phyloP scores from a whole-genome alignment of 495 filamentous ascomycete genomes.

The Neurospora africana region DNA sequence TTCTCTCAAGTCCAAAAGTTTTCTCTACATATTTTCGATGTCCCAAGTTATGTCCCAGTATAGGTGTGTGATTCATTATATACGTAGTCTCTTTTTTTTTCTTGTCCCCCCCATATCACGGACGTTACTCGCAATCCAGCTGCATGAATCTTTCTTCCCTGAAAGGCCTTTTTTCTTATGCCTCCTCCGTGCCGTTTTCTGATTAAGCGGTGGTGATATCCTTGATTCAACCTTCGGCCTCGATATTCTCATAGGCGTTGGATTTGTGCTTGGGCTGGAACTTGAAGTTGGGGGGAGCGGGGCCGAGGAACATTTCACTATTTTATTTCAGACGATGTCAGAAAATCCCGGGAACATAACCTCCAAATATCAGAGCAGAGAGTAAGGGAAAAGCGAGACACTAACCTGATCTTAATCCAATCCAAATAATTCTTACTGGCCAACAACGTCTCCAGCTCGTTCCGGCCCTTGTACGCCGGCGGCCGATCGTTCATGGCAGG shows the following conservation, averaged over 20 bases:
- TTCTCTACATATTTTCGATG: background rate
- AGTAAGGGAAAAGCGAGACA: background rate
- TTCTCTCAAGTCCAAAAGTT: background rate
- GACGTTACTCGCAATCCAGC: background rate
- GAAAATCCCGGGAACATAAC: background rate
- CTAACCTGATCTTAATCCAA: slow-evolving; percentile 97
- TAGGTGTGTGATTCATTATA: background rate
- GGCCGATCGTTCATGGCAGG: slow-evolving; percentile 80
- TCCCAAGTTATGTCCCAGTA: too few species aligned
- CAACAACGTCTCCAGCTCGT: slow-evolving; percentile 86
- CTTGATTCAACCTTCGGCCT: slow-evolving; percentile 43
- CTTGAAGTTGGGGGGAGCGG: slow-evolving; percentile 77
- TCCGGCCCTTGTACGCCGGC: slow-evolving; percentile 68
- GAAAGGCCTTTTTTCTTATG: background rate
- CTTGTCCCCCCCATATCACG: background rate
- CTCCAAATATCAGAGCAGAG: too few species aligned
- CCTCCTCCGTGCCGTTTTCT: background rate
- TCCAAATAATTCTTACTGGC: slow-evolving; percentile 84
- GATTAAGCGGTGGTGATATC: background rate
- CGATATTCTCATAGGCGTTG: slow-evolving; percentile 56
- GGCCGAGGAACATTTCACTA: slow-evolving; percentile 96
- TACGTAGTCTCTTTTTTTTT: background rate
- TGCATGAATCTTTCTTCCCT: background rate
- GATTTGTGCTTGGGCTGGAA: slow-evolving; percentile 99
- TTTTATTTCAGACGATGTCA: slow-evolving; percentile 7